A percentile compares a stretch with the other conserved stretches of the same genome.
Evolutionary conservation across 2,329 filamentous ascomycete genomes (phyloP).

Genomic region (Scleromitrula shiraiana): DNA sequence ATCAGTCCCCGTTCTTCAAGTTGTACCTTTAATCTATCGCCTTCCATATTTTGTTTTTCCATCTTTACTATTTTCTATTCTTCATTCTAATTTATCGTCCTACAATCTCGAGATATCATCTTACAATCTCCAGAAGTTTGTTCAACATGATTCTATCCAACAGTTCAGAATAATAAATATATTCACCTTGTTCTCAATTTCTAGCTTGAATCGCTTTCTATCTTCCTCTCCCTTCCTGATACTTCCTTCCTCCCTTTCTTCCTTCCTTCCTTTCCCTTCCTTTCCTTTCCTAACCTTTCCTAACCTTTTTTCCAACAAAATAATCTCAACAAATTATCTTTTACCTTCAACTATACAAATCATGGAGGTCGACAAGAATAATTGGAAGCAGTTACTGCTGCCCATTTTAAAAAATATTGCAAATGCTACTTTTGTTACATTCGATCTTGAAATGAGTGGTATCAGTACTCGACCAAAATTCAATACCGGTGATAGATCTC

Average conservation of each 20-base stretch:
- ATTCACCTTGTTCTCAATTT: neutral
- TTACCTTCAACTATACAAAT: neutral
- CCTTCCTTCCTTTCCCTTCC: too few species aligned
- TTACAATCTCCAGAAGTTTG: too few species aligned
- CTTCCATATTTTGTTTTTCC: too few species aligned
- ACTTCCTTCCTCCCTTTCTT: too few species aligned
- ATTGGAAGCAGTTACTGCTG: slow-evolving; percentile 37
- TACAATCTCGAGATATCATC: neutral
- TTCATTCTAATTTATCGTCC: neutral
- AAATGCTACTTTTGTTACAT: slow-evolving; percentile 51
- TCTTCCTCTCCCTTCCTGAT: neutral
- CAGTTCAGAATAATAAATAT: too few species aligned
- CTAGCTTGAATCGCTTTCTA: too few species aligned
- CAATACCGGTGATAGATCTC: slow-evolving; percentile 23
- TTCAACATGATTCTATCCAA: too few species aligned
- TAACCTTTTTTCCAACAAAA: neutral
- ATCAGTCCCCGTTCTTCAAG: neutral
- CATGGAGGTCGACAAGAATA: slow-evolving; percentile 6
- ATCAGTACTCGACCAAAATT: slow-evolving; percentile 38
- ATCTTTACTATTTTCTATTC: too few species aligned
- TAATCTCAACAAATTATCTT: neutral
- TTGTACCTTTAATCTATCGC: neutral
- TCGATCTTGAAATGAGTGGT: slow-evolving; percentile 61
- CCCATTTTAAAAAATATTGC: slow-evolving; percentile 50
- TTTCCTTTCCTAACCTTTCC: neutral